Base-by-base conservation (phyloP, 108 stramenopile genomes). In the Cyclostephanos tholiformis region DNA sequence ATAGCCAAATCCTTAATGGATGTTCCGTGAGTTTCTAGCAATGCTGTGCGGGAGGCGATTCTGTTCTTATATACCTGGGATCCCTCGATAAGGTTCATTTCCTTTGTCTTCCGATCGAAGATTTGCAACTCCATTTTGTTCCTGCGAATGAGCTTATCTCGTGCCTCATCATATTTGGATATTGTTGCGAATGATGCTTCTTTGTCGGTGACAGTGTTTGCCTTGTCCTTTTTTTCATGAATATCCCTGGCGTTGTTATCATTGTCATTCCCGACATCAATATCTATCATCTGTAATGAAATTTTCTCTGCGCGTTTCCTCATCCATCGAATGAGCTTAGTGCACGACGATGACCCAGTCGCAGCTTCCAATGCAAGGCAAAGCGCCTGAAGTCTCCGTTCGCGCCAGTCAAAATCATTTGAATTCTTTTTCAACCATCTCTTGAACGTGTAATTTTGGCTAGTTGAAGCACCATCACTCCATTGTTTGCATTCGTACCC, bases 341-440 rank as follows among this genome's bases (percentile, higher is more conserved):
- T 63, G 60, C 84, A 86, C 62, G 75, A 75, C 25, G 65, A 60
- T 17, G 89, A 78, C 26, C 94, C 94, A 23, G 86, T 87, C 16
- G 94, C 88, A 29, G 91, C 91, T 74, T 92, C 94, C 38, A 95
- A 75, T 32, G 94, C 89, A 35, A 90, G 62, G 49, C 76, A 76
- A 46, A 95, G 73, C 13, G 90, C 87, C 67, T 92, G 94, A 19
- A 95, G 78, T 11, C 94, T 80, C 39, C 94, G 81, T 53, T 92
- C 90, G 65, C 85, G 83, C 94, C 94, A 95, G 32, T 95, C 88
- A 72, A 95, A 95, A 12, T 70, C 75, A 25, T 72, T 75, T 17
- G 91, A 87, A 69, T 86, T 82, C 58, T 92, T 92, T 57, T 89
- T 82, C n/a, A 95, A 75, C 94, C 94, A 95, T 38, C 94, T 61